phyloP scores from a whole-genome alignment of 768 basidiomycete genomes.

The Roridomyces roridus region DNA sequence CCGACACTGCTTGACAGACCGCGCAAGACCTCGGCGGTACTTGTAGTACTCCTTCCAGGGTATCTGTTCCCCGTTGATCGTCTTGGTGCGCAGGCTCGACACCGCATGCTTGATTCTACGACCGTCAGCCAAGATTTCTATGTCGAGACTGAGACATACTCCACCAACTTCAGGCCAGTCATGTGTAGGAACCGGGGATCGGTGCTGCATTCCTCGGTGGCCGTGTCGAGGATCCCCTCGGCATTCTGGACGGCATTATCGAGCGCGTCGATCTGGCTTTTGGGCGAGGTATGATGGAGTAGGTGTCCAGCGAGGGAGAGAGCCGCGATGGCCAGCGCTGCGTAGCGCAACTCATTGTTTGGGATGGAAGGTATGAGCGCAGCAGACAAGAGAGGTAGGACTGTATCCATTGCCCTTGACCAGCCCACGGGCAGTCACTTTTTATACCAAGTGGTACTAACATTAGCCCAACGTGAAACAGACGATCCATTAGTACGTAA shows the following conservation, averaged over 20 bases:
- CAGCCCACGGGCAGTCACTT: no score
- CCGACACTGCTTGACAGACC: background rate
- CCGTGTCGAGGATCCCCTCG: background rate
- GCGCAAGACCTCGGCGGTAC: background rate
- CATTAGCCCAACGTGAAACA: no score
- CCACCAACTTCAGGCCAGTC: background rate
- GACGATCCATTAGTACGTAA: no score
- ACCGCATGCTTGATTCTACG: no score
- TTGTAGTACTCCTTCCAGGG: background rate
- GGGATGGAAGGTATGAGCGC: background rate
- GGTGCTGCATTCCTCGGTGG: background rate
- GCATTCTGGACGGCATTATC: background rate
- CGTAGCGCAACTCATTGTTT: background rate
- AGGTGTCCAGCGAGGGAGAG: background rate
- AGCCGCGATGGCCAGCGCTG: background rate
- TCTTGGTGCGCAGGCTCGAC: background rate
- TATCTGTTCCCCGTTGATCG: background rate
- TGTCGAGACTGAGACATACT: background rate
- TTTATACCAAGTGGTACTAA: no score
- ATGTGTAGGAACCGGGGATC: slow-evolving; percentile 5
- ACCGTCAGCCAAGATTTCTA: background rate
- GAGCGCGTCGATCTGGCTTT: background rate
- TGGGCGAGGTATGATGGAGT: background rate
- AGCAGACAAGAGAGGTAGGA: background rate
- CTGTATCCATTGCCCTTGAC: background rate